Evolutionary conservation across 495 filamentous ascomycete species (phyloP).

Genomic region (Penicillium nucicola): DNA sequence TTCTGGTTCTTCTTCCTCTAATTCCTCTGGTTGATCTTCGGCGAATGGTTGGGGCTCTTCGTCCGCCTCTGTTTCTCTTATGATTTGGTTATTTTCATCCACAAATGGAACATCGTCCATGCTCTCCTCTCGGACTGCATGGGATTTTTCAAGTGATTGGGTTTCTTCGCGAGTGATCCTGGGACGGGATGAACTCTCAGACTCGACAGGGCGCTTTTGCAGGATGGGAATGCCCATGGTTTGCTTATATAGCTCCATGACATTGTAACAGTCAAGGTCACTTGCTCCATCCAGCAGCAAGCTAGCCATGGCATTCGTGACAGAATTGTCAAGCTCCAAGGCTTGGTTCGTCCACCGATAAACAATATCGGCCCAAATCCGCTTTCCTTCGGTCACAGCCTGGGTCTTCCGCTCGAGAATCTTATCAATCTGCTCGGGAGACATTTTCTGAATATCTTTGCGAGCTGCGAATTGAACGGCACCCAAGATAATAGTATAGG

Average conservation of each 20-base stretch:
- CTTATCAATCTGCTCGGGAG: constrained; percentile 31
- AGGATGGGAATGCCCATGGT: constrained; percentile 66
- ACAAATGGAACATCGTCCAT: constrained; percentile 32
- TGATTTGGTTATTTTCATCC: constrained; percentile 18
- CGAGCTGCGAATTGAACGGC: constrained; percentile 51
- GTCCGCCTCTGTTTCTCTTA: not conserved
- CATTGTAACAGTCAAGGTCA: constrained; percentile 60
- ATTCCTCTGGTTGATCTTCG: constrained; percentile 8
- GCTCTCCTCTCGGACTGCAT: not conserved
- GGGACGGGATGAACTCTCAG: constrained; percentile 3
- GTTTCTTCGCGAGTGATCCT: constrained; percentile 4
- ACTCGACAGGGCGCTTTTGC: constrained; percentile 18
- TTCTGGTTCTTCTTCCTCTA: constrained; percentile 14
- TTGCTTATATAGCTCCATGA: constrained; percentile 71
- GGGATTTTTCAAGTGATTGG: not conserved
- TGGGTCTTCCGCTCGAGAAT: constrained; percentile 27
- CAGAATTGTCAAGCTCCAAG: constrained; percentile 65
- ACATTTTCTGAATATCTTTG: constrained; percentile 20
- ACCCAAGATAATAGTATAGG: constrained; percentile 79
- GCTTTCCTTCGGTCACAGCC: constrained; percentile 55
- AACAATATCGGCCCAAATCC: constrained; percentile 78
- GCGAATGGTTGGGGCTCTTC: constrained; percentile 1
- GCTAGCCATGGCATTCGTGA: constrained; percentile 74
- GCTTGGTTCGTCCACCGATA: constrained; percentile 66
- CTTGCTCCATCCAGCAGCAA: constrained; percentile 59